phyloP scores from a whole-genome alignment of 2,329 filamentous ascomycete species.

The Pseudofabraea citricarpa region DNA sequence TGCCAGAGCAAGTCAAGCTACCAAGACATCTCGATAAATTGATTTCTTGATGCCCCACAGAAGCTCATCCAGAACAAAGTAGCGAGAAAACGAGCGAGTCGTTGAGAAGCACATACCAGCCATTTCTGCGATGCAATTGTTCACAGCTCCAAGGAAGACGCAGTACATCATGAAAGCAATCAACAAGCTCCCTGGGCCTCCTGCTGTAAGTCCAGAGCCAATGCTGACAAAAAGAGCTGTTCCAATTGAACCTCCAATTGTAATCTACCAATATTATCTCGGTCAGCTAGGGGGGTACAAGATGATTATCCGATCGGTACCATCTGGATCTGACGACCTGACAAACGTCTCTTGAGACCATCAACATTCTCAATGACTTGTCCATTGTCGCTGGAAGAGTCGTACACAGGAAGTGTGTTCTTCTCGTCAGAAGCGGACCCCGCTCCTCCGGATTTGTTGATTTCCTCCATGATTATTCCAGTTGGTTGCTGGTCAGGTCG shows the following conservation, averaged over 20 bases:
- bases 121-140: conserved; percentile 43
- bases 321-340: conserved; percentile 43
- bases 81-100: background rate
- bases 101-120: conserved; percentile 22
- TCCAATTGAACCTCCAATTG: conserved; percentile 42
- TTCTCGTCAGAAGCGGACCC: conserved; percentile 9
- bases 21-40: too few species aligned
- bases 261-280: too few species aligned
- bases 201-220: conserved; percentile 32
- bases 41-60: background rate
- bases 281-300: too few species aligned
- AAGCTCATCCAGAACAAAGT: background rate
- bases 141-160: conserved; percentile 32
- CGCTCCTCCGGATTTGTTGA: conserved; percentile 9
- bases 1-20: too few species aligned
- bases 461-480: conserved; percentile 11
- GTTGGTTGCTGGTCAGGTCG: too few species aligned
- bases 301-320: too few species aligned
- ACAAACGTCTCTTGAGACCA: conserved; percentile 29
- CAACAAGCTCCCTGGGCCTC: conserved; percentile 32
- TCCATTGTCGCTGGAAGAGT: conserved; percentile 3
- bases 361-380: conserved; percentile 15
- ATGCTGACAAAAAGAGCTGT: conserved; percentile 43
- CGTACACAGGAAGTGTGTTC: conserved; percentile 7
- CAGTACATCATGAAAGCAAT: conserved; percentile 40